phyloP scores from a whole-genome alignment of 2,329 filamentous ascomycete species.

The Epichloe hybrida region DNA sequence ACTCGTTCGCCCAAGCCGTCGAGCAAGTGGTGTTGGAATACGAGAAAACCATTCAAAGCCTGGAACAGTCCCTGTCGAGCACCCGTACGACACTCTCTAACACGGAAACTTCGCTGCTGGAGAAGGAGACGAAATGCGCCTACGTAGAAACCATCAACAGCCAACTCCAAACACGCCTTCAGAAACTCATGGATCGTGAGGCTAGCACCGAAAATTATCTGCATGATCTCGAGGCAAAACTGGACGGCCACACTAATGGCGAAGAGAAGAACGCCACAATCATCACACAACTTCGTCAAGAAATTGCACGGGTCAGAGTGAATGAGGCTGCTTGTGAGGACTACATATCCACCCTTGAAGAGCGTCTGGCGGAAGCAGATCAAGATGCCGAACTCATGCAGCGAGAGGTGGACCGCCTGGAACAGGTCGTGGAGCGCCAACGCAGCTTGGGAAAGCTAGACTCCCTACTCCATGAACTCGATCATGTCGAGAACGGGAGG shows the following conservation, averaged over 20 bases:
- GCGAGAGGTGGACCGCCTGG: conserved; percentile 83
- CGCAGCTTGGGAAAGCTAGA: conserved; percentile 90
- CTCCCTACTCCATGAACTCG: conserved; percentile 81
- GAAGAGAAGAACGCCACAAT: conserved; percentile 87
- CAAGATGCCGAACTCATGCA: conserved; percentile 96
- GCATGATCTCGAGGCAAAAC: conserved; percentile 77
- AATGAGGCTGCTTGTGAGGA: conserved; percentile 87
- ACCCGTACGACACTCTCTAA: conserved; percentile 72
- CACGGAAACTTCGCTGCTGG: conserved; percentile 75
- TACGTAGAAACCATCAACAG: conserved; percentile 86
- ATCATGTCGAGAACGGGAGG: conserved; percentile 53
- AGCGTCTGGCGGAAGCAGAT: conserved; percentile 87
- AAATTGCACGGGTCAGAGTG: conserved; percentile 75
- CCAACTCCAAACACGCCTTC: conserved; percentile 78
- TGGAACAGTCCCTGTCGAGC: conserved; percentile 82
- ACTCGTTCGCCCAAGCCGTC: conserved; percentile 89
- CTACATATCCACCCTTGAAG: conserved; percentile 93
- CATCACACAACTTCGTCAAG: conserved; percentile 77
- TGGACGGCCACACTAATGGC: conserved; percentile 80
- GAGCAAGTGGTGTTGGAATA: conserved; percentile 95
- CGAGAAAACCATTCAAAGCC: conserved; percentile 91
- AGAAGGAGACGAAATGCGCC: conserved; percentile 87
- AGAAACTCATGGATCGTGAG: conserved; percentile 87
- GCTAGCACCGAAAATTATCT: conserved; percentile 85
- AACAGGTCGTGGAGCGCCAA: conserved; percentile 91